These are phyloP conservation scores for Cadophora sp. DNA, from an alignment of 2,329 filamentous ascomycete species.

Conservation along the genomic window DNA sequence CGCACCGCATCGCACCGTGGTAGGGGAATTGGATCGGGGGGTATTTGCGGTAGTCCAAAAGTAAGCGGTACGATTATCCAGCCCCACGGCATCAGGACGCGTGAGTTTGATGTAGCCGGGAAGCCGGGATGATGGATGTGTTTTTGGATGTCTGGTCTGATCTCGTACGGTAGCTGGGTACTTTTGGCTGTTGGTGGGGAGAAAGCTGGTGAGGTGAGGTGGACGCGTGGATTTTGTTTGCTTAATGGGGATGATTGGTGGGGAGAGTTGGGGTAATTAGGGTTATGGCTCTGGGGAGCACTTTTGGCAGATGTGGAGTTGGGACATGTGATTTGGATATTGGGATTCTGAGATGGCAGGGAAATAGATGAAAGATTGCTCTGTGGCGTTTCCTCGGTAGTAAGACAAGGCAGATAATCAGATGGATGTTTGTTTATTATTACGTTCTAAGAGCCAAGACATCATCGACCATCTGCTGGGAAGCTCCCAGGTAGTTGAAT, in stretches of 20 bases:
- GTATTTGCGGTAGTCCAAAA: background rate
- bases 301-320: constrained; percentile 11
- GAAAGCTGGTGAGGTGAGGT: background rate
- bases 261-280: background rate
- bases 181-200: constrained; percentile 13
- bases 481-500: constrained; percentile 51
- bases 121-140: background rate
- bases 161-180: too few species aligned
- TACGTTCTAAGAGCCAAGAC: constrained; percentile 30
- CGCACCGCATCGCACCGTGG: too few species aligned
- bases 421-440: constrained; percentile 19
- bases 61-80: constrained; percentile 16
- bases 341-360: background rate
- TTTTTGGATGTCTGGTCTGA: background rate
- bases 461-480: constrained; percentile 44
- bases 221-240: constrained; percentile 6
- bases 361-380: background rate
- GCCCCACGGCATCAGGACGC: constrained; percentile 19
- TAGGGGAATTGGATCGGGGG: too few species aligned
- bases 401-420: background rate
- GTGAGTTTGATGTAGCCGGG: background rate
- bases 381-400: constrained; percentile 3
- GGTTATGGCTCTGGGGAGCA: background rate
- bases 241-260: constrained; percentile 5
- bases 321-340: constrained; percentile 5